Evolutionary conservation across 305 asterid species (phyloP), one percentile per base, ranked within the genome.

Genomic region (Fraxinus sp.): DNA sequence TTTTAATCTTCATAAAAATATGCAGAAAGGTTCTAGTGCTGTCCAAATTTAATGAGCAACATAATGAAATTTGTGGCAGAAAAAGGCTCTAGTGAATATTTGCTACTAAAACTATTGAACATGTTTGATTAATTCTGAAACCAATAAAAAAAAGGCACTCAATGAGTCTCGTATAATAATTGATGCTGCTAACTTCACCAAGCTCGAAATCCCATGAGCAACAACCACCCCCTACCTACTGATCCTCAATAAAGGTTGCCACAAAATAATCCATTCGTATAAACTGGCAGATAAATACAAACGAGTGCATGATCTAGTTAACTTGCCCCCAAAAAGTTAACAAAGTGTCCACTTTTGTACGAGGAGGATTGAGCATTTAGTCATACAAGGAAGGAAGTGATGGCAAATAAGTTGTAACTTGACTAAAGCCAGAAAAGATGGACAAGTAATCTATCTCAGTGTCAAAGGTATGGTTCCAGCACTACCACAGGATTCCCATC

Each of bases 1-100:
- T 20, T 24, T 76, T 82, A 59, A 79, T 55, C 44, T 70, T 78
- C 37, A 44, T 74, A 80, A 37, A 59, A 24, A 24, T 24, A 26
- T 22, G 7, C 35, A 28, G 36, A 66, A 13, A 66, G n/a, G 73
- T 24, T 66, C n/a, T 11, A 66, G 36, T 10, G 18, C 7, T 66
- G 9, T 66, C 36, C 18, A 66, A 57, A 66, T 66, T 14, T 66
- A 66, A 11, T 24, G 74, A 28, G 35, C 18, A 66, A 66, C 37
- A 66, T 3, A 66, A 66, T 5, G n/a, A 11, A 24, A 66, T 66
- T 66, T 24, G 74, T 3, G 18, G 74, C 36, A 24, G 36, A 13
- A 66, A 66, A 66, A 22, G 35, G 35, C 74, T 8, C 2, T 10
- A 66, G 3, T 66, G 20, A 9, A 66, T 24, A 66, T 66, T 24